A percentile compares a stretch with the other conserved stretches of the same genome.
Evolutionary conservation across 305 asterid genomes (phyloP).

Genomic region (Nicotiana rustica): DNA sequence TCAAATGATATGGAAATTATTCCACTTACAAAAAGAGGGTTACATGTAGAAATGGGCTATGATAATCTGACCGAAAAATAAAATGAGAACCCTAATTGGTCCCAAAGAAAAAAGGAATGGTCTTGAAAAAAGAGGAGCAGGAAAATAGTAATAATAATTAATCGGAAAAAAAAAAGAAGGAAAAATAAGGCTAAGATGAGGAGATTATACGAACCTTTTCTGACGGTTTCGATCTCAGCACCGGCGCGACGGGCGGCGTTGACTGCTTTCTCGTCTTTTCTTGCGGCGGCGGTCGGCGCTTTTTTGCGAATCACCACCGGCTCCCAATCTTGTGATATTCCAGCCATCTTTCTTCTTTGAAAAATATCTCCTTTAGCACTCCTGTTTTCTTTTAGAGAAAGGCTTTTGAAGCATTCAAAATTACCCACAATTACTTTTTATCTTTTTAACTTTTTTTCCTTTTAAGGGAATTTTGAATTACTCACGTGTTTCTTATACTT

Average conservation of each 20-base stretch:
- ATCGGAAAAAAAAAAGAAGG: neutral
- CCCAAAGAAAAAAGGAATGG: neutral
- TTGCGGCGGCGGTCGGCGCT: conserved; percentile 93
- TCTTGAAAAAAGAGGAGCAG: neutral
- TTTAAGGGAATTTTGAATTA: too few species aligned
- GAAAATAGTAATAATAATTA: neutral
- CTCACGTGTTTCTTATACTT: too few species aligned
- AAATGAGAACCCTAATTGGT: neutral
- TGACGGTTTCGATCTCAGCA: conserved; percentile 91
- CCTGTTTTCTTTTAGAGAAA: neutral
- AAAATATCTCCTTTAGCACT: neutral
- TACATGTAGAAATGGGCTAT: neutral
- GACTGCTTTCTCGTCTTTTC: conserved; percentile 95
- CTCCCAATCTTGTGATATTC: conserved; percentile 91
- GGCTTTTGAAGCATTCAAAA: neutral
- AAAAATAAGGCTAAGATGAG: neutral
- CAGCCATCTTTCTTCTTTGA: conserved; percentile 44
- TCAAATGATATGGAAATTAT: neutral
- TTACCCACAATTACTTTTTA: too few species aligned
- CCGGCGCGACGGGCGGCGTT: conserved; percentile 99
- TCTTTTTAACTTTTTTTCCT: too few species aligned
- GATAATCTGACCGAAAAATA: neutral
- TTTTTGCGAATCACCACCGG: conserved; percentile 94
- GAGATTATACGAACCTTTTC: conserved; percentile 52
- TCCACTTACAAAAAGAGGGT: neutral